Evolutionary conservation across 768 basidiomycete species (phyloP), one percentile per base, ranked within the genome.

Genomic region (Amyloporia xantha): DNA sequence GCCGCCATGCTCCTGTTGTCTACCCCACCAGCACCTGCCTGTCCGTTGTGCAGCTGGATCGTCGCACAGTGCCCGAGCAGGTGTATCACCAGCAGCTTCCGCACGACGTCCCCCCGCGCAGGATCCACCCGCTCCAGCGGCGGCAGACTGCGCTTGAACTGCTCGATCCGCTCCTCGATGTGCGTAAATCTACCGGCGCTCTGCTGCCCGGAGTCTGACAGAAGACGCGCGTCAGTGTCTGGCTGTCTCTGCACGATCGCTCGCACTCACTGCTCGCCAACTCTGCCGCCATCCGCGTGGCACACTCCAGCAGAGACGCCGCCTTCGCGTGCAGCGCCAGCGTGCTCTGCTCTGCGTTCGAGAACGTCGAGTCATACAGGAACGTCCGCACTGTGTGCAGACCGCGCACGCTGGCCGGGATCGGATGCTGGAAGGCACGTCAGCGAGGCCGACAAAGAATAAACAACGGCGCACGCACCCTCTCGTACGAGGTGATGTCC

Each of bases 271-370:
- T 56, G n/a, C 60, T 62, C 35, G 57, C 56, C 58, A 66, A 66
- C 19, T 66, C 64, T 25, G 64, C 75, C 5, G 74, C 71, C n/a
- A 84, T 62, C 41, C 76, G 74, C 5, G 76, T 70, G 10, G 82
- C 77, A 19, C 75, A 70, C 57, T 83, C 81, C 49, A 82, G 76
- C 36, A 84, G 64, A 20, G 81, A 71, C 5, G 76, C 70, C 1
- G 81, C 79, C 54, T 83, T 81, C 48, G 71, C 71, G 41, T 70
- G 65, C 56, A 78, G 59, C 1, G 75, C 68, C 17, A 71, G 66
- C 9, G 69, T 62, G 27, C 59, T 59, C 28, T 66, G 69, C 39
- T 67, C 63, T 41, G 61, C 65, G 44, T 55, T 57, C 30, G 63
- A 63, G 28, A 65, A 58, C 5, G 57, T 58, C 46, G 58, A 48